These are phyloP conservation scores for Chenopodium berlandieri DNA, from an alignment of 148 eudicot species.

Conservation along the genomic window DNA sequence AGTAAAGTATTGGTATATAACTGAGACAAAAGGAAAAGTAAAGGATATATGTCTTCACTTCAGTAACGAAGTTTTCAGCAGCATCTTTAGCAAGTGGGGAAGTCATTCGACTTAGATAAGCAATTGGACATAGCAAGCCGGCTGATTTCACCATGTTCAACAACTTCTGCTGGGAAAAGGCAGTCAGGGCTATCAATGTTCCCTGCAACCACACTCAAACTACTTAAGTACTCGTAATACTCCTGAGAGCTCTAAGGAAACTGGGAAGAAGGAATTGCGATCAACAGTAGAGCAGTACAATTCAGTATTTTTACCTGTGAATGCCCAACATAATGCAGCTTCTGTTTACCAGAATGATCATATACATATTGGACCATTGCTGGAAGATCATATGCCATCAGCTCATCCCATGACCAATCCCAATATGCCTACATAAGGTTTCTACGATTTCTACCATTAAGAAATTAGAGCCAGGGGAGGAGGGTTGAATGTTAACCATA, in stretches of 20 bases:
- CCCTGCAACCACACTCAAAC: conserved; percentile 32
- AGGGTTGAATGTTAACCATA: no score
- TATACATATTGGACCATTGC: conserved; percentile 42
- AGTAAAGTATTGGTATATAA: not conserved
- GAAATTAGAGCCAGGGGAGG: not conserved
- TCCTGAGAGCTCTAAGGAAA: not conserved
- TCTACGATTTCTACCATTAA: not conserved
- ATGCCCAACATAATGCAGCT: conserved; percentile 65
- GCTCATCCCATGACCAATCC: conserved; percentile 82
- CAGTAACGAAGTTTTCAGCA: conserved; percentile 50
- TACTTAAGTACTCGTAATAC: not conserved
- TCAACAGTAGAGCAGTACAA: not conserved
- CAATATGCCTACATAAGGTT: conserved; percentile 47
- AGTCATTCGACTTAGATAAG: conserved; percentile 53
- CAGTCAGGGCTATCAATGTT: conserved; percentile 56
- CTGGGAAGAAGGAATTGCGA: not conserved
- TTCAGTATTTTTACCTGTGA: conserved; percentile 42
- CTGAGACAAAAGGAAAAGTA: not conserved
- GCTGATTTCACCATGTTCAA: conserved; percentile 48
- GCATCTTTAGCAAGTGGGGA: conserved; percentile 56
- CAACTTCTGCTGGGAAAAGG: conserved; percentile 46
- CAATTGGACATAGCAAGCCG: conserved; percentile 55
- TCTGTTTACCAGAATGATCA: conserved; percentile 46
- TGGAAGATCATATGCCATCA: conserved; percentile 54
- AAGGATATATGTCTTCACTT: conserved; percentile 30